Conservation (phyloP, 805 yeast species). For the Candida adriatica region DNA sequence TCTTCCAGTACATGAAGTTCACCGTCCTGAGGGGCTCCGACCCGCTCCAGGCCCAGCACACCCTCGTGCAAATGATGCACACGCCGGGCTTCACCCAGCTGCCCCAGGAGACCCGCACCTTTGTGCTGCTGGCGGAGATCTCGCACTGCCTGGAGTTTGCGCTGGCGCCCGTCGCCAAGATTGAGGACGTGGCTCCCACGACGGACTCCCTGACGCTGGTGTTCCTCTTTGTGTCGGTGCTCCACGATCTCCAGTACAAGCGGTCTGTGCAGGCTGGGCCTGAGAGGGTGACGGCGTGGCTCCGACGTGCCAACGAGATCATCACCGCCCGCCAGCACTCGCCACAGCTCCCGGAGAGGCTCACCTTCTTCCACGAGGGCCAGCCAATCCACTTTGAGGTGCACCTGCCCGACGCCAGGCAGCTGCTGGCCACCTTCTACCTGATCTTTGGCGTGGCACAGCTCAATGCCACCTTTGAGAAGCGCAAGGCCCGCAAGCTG, state of each 20-base stretch:
- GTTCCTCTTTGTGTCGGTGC: slow-evolving; percentile 1
- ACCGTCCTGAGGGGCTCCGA: slow-evolving; percentile 5
- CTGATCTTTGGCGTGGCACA: too few species aligned
- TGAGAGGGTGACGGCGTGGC: not conserved
- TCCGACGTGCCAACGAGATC: slow-evolving; percentile 2
- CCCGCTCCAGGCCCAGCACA: slow-evolving; percentile 10
- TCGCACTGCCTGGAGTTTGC: slow-evolving; percentile 11
- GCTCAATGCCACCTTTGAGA: slow-evolving; percentile 12
- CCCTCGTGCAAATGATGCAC: slow-evolving; percentile 2
- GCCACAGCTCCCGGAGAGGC: too few species aligned
- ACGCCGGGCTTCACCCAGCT: not conserved
- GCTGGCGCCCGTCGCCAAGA: slow-evolving; percentile 1
- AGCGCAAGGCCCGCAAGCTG: slow-evolving; percentile 15
- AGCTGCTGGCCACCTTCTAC: too few species aligned
- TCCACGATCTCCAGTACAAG: slow-evolving; percentile 4
- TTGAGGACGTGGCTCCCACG: slow-evolving; percentile 1
- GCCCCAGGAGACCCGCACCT: slow-evolving; percentile 3
- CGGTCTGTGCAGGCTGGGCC: not conserved
- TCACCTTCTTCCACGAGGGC: too few species aligned
- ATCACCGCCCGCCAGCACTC: not conserved
- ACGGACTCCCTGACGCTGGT: not conserved
- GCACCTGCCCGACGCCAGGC: too few species aligned
- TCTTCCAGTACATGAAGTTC: slow-evolving; percentile 9
- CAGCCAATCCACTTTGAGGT: too few species aligned
- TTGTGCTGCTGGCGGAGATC: slow-evolving; percentile 10